phyloP scores from a whole-genome alignment of 768 basidiomycete genomes.

The Trametes coccinea region DNA sequence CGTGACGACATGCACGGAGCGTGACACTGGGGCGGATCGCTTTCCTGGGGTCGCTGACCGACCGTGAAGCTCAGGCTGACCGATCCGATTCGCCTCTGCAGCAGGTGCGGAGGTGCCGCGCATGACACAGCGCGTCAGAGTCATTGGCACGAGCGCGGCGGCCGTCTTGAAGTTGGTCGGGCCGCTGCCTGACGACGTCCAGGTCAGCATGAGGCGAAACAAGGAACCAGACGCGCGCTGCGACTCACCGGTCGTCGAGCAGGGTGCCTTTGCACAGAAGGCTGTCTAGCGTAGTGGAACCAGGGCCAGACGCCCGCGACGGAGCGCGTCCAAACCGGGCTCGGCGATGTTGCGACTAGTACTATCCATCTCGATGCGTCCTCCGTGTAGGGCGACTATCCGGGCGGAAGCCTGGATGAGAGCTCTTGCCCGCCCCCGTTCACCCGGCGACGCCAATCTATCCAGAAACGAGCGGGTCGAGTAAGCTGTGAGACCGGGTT shows the following conservation, averaged over 20 bases:
- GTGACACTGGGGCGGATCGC: not conserved
- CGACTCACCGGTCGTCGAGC: conserved; percentile 61
- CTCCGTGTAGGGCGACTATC: conserved; percentile 59
- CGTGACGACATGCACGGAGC: too few relatives aligned
- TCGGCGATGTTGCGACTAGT: conserved; percentile 47
- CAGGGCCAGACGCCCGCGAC: conserved; percentile 52
- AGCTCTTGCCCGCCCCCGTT: conserved; percentile 54
- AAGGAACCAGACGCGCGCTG: not conserved
- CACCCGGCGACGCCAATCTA: conserved; percentile 50
- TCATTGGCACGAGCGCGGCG: conserved; percentile 44
- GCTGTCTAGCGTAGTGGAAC: conserved; percentile 74
- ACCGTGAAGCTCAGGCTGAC: conserved; percentile 64
- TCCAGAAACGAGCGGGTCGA: not conserved
- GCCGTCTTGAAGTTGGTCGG: conserved; percentile 45
- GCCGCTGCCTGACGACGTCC: conserved; percentile 68
- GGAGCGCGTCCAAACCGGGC: conserved; percentile 56
- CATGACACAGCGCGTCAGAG: conserved; percentile 52
- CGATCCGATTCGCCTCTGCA: conserved; percentile 50
- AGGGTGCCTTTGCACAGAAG: conserved; percentile 79
- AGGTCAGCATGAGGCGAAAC: not conserved
- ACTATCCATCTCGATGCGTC: conserved; percentile 56
- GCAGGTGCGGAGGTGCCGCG: conserved; percentile 47
- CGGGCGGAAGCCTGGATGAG: conserved; percentile 39
- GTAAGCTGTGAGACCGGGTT: not conserved
- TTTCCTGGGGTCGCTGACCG: conserved; percentile 54